phyloP scores from a whole-genome alignment of 2,329 filamentous ascomycete genomes.

The Gremmenia infestans region DNA sequence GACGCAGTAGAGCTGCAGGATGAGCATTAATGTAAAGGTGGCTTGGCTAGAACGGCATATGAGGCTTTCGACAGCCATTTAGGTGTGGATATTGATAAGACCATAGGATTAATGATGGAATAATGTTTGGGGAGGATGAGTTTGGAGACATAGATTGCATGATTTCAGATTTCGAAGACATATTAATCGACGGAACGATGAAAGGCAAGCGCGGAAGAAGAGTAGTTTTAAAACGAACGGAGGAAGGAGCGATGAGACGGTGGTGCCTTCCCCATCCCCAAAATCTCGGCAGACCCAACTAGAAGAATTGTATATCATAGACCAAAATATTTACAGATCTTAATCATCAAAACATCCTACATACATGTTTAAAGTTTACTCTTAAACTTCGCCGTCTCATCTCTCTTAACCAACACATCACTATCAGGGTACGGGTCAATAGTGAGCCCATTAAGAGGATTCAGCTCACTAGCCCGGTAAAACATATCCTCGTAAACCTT shows the following conservation, averaged over 20 bases:
- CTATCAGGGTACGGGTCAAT: constrained; percentile 68
- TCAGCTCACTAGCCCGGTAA: constrained; percentile 63
- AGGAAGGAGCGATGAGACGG: background rate
- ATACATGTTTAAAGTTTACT: constrained; percentile 42
- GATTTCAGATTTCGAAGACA: background rate
- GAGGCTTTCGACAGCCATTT: constrained; percentile 16
- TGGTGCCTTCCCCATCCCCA: background rate
- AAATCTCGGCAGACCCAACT: background rate
- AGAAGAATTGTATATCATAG: background rate
- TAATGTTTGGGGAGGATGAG: background rate
- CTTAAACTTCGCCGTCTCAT: constrained; percentile 42
- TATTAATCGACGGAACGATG: background rate
- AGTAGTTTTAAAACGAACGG: background rate
- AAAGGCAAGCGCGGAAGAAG: background rate
- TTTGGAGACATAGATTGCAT: background rate
- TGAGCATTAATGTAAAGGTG: constrained; percentile 13
- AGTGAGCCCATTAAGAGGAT: constrained; percentile 66
- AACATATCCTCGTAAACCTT: constrained; percentile 78
- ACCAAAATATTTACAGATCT: background rate
- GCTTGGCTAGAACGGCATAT: constrained; percentile 11
- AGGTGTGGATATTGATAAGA: constrained; percentile 1
- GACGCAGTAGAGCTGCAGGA: constrained; percentile 8
- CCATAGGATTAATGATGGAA: background rate
- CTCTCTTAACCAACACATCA: constrained; percentile 55
- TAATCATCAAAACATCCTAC: background rate